Evolutionary conservation across 805 yeast species (phyloP), one percentile per base, ranked within the genome.

Genomic region (Candida glaebosa): DNA sequence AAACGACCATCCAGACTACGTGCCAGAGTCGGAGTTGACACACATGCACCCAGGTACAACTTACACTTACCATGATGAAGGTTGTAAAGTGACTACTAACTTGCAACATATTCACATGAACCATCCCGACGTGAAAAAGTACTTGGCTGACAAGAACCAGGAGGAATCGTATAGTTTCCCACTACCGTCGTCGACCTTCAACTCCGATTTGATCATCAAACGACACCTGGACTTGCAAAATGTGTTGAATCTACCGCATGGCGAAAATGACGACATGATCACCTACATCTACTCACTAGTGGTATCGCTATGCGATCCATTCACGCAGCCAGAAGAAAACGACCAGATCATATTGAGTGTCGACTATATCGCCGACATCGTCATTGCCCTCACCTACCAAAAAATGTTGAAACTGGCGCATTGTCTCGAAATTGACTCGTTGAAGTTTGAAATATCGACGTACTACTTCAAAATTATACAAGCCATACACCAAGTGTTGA

Each of bases 301-400:
- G 4, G 46, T 51, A 14, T 52, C 61, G n/a, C 43, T 60, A 4
- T 57, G 73, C 41, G 90, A 84, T 55, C 87, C 89, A 2, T 66
- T 73, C 50, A 81, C 89, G 1, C 87, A 82, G 50, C 89, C 93
- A 0, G 71, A 74, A 19, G 85, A 82, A 31, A 71, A 70, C 18
- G 84, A 79, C 42, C 58, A 63, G 9, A 61, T 67, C 40, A 63
- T 80, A 1, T 63, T 81, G 14, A 81, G 87, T 7, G 56, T 82
- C 5, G 81, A 79, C 45, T 54, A 72, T n/a, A 52, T 81, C 9
- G 71, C 82, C 15, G 77, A 77, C 45, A 48, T 79, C 37, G 60
- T 78, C 18, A 57, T 80, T 6, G 76, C 78, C 0, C 56, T 78
- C 34, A 46, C 66, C 38, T 51, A 52, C 49, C 40, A 9, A 43